Base-by-base conservation (phyloP, 2,329 filamentous ascomycete genomes). In the Sclerotinia sclerotiorum region DNA sequence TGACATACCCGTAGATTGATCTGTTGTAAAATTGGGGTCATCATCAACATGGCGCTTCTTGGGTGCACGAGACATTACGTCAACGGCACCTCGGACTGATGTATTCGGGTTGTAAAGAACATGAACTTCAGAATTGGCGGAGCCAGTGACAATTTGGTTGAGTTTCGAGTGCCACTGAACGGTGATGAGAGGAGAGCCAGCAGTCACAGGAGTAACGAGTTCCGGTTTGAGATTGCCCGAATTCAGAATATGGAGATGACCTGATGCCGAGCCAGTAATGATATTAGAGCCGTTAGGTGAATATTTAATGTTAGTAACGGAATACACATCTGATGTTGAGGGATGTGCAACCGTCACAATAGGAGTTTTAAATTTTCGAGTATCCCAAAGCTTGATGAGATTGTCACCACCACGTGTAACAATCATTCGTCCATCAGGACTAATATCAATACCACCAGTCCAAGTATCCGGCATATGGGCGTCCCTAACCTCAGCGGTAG, bases 21-120 rank as follows among this genome's bases (percentile, higher is more conserved):
- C 93, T 78, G 91, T 96, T 1, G 94, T 97, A 46, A 96, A 84
- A 69, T 87, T 88, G 0, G 93, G 88, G 79, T 98, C 93, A 79
- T 99, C 95, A 78, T 99, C 95, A 70, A 99, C 88, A 78, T 99
- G 94, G 1, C 94, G 90, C 74, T 93, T 94, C 82, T 99, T 98
- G 3, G 95, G 94, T 0, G 93, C 93, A 76, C 93, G 92, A 70
- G 91, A 94, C 88, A 99, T 93, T 72, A 98, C 91, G 70, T 92
- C 88, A 67, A 93, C 89, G 4, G 94, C 95, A 69, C 95, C 95
- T 70, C 88, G 89, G 17, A 79, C 85, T 29, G 95, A 99, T 73
- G 88, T 89, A n/a, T 84, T 87, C 2, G 95, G 95, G 76, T 91
- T 94, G 82, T 95, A 99, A 60, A 99, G 88, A 54, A 98, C 86